Base-by-base conservation (phyloP, 495 filamentous ascomycete species). In the Penicillium soppii region DNA sequence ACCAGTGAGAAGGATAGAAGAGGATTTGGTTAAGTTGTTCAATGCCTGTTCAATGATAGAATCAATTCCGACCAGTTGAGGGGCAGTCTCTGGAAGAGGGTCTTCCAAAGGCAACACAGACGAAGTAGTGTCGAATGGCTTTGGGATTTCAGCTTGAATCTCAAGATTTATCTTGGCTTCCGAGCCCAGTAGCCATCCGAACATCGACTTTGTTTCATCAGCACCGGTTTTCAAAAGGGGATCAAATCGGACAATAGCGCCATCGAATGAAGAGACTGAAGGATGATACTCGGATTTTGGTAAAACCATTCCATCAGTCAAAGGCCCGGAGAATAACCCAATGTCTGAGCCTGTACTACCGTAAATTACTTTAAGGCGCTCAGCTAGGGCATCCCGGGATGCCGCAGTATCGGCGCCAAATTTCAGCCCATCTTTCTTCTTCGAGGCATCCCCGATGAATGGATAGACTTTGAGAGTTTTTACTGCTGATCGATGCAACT, bases 351-450 rank as follows among this genome's bases (percentile, higher is more conserved):
- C 71, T 49, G 66, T 59, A 42, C 58, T 69, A 16, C 70, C 71
- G 50, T 74, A 72, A 0, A 74, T 64, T 9, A 72, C 78, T 76
- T 46, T 78, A 65, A 67, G 76, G 67, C 59, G 75, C 68, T 65
- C 79, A 2, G 76, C 72, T 33, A 86, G 76, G 53, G 88, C 85
- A 65, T 91, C 85, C 37, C 81, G 73, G 55, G 91, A 86, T 7
- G 83, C 79, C 47, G 87, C 88, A 7, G 89, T 88, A 51, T 95
- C 89, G 6, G 90, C 88, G 5, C 95, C 95, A 62, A 97, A 96
- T 61, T 87, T 91, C 16, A 97, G 71, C 0, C 88, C 86, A 30
- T 82, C 78, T 13, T 73, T 73, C 19, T 79, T 69, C 44, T 79
- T 81, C 13, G 73, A 65, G 2, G 68, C 65, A 22, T 81, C 69